These are phyloP conservation scores for Cercis canadensis DNA, from an alignment of 306 rosid genomes.

Conservation along the genomic window DNA sequence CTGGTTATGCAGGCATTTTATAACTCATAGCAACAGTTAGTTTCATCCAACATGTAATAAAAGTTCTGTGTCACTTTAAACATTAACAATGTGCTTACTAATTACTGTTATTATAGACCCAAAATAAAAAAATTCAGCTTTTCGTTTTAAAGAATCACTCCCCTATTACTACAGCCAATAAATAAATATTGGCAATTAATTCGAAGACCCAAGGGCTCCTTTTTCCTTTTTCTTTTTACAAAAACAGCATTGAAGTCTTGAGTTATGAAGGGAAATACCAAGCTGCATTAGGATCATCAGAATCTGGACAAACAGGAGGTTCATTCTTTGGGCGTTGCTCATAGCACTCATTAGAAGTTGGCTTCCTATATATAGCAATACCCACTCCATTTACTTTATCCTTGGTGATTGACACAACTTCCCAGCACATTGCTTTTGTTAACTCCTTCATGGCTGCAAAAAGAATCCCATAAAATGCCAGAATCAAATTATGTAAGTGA, in stretches of 20 bases:
- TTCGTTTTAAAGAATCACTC: not conserved
- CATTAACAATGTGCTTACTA: not conserved
- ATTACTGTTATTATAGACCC: not conserved
- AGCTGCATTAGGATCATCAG: slow-evolving; percentile 91
- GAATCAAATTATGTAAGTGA: slow-evolving; percentile 25
- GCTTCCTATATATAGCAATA: slow-evolving; percentile 82
- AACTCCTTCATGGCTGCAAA: slow-evolving; percentile 81
- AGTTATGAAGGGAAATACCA: slow-evolving; percentile 59
- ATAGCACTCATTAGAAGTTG: slow-evolving; percentile 82
- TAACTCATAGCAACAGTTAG: slow-evolving; percentile 1
- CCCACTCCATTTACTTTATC: slow-evolving; percentile 85
- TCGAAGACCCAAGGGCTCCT: not conserved
- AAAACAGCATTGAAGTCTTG: not conserved
- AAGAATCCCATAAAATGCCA: slow-evolving; percentile 42
- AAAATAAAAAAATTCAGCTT: not conserved
- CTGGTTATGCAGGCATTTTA: not conserved
- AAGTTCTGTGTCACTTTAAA: slow-evolving; percentile 1
- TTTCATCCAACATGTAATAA: slow-evolving; percentile 16
- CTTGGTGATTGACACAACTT: slow-evolving; percentile 72
- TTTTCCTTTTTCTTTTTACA: not conserved
- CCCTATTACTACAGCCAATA: not conserved
- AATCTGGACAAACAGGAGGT: slow-evolving; percentile 73
- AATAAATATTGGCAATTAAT: slow-evolving; percentile 24
- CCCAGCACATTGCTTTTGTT: slow-evolving; percentile 91
- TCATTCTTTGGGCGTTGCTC: slow-evolving; percentile 69